Evolutionary conservation across 2,329 filamentous ascomycete genomes (phyloP).

Genomic region (Pseudogymnoascus pannorum): DNA sequence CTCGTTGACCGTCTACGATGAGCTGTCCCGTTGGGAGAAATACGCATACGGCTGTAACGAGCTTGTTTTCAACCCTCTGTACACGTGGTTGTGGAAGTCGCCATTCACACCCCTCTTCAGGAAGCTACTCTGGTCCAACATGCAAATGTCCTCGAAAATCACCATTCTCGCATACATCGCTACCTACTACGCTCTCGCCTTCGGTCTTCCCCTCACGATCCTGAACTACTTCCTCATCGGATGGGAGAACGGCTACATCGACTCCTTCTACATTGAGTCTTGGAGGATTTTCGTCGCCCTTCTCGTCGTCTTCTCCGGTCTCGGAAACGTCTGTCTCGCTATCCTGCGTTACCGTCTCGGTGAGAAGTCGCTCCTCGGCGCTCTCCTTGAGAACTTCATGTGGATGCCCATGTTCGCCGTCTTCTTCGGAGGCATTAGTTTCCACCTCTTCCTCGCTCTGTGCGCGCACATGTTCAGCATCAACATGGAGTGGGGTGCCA

Average conservation of each 20-base stretch:
- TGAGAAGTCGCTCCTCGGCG: constrained; percentile 42
- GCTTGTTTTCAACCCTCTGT: constrained; percentile 60
- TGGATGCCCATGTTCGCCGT: constrained; percentile 36
- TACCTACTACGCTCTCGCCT: constrained; percentile 55
- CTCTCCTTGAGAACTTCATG: constrained; percentile 50
- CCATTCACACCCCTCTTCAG: constrained; percentile 60
- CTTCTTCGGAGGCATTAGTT: constrained; percentile 38
- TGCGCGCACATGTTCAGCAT: constrained; percentile 37
- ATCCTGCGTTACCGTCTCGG: constrained; percentile 55
- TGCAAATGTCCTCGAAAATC: constrained; percentile 59
- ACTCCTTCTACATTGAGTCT: constrained; percentile 60
- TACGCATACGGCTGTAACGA: constrained; percentile 67
- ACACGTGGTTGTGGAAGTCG: constrained; percentile 52
- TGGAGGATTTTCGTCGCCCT: constrained; percentile 58
- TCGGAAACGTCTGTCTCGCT: constrained; percentile 52
- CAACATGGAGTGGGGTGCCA: constrained; percentile 46
- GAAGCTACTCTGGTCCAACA: constrained; percentile 52
- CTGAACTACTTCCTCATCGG: constrained; percentile 66
- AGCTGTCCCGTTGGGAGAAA: constrained; percentile 66
- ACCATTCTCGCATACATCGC: constrained; percentile 66
- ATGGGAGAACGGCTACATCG: constrained; percentile 60
- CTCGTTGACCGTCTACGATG: constrained; percentile 65
- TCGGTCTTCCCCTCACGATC: constrained; percentile 58
- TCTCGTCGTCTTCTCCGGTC: constrained; percentile 55
- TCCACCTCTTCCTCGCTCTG: constrained; percentile 36